A percentile compares a stretch with the other conserved stretches of the same genome.
Evolutionary conservation across 805 yeast species (phyloP).

Genomic region (Tetrapisispora iriomotensis): DNA sequence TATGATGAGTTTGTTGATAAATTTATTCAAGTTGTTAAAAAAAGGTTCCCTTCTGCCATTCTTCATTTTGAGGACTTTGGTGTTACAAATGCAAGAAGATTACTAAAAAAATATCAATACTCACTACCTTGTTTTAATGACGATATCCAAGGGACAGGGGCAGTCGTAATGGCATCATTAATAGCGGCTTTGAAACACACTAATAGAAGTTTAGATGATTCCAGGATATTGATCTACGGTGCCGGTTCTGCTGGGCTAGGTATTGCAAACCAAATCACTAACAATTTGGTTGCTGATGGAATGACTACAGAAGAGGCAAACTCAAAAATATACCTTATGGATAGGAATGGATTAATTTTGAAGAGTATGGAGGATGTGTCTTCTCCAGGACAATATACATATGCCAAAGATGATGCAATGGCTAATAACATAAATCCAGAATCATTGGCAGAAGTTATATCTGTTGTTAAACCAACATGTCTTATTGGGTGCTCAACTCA

Average conservation of each 20-base stretch:
- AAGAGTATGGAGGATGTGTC: constrained; percentile 45
- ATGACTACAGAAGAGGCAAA: constrained; percentile 65
- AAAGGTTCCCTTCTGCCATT: constrained; percentile 80
- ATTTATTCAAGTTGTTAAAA: constrained; percentile 62
- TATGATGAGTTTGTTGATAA: constrained; percentile 79
- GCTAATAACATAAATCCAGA: constrained; percentile 71
- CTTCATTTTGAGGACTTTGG: constrained; percentile 97
- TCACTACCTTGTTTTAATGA: constrained; percentile 86
- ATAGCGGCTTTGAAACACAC: constrained; percentile 80
- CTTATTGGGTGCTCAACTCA: constrained; percentile 93
- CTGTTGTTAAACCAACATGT: constrained; percentile 75
- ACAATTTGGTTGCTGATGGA: constrained; percentile 79
- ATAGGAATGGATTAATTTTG: constrained; percentile 71
- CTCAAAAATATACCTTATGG: constrained; percentile 65
- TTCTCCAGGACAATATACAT: constrained; percentile 56
- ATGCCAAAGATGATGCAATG: constrained; percentile 65
- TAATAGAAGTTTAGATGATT: constrained; percentile 52
- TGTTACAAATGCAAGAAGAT: constrained; percentile 76
- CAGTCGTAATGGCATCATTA: constrained; percentile 93
- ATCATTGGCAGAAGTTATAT: constrained; percentile 56
- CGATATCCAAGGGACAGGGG: constrained; percentile 98
- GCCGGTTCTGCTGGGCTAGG: constrained; percentile 98
- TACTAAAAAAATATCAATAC: constrained; percentile 66
- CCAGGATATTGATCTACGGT: constrained; percentile 73
- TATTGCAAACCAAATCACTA: constrained; percentile 86